Conservation (phyloP, 2,329 filamentous ascomycete genomes). For the Nothopassalora personata region DNA sequence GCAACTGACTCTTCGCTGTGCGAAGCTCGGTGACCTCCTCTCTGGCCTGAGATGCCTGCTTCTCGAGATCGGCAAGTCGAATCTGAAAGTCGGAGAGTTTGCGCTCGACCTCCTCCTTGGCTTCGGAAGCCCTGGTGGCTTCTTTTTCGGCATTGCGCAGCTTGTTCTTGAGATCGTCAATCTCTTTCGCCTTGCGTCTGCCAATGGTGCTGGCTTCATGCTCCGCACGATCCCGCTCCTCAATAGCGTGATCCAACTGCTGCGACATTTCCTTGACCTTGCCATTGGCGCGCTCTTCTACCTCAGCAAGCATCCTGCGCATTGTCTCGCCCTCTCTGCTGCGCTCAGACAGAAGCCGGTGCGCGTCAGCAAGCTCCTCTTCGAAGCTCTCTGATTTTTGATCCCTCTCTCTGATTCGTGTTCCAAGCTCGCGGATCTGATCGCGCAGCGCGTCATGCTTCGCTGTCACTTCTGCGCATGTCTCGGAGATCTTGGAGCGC, state of each 20-base stretch:
- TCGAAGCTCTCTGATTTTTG: slow-evolving; percentile 79
- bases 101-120: slow-evolving; percentile 71
- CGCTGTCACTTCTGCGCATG: too few species aligned
- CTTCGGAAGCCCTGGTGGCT: slow-evolving; percentile 63
- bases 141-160: slow-evolving; percentile 77
- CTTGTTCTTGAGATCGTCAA: slow-evolving; percentile 76
- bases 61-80: slow-evolving; percentile 70
- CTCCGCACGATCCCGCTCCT: slow-evolving; percentile 87
- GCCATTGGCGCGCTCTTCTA: slow-evolving; percentile 73
- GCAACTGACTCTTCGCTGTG: slow-evolving; percentile 69
- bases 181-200: slow-evolving; percentile 70
- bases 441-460: slow-evolving; percentile 55
- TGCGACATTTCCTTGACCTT: slow-evolving; percentile 85
- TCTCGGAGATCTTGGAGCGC: too few species aligned
- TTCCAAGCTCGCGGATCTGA: slow-evolving; percentile 78
- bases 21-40: slow-evolving; percentile 73
- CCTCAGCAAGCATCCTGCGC: slow-evolving; percentile 79
- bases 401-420: slow-evolving; percentile 85
- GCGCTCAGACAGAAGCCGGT: slow-evolving; percentile 78
- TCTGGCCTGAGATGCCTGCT: slow-evolving; percentile 59
- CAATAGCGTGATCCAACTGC: slow-evolving; percentile 81
- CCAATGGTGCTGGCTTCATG: slow-evolving; percentile 79
- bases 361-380: slow-evolving; percentile 85
- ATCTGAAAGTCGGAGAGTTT: slow-evolving; percentile 69
- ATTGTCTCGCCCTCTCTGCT: slow-evolving; percentile 92